Base-by-base conservation (phyloP, 208 protist genomes). In the Acanthamoeba sp. region DNA sequence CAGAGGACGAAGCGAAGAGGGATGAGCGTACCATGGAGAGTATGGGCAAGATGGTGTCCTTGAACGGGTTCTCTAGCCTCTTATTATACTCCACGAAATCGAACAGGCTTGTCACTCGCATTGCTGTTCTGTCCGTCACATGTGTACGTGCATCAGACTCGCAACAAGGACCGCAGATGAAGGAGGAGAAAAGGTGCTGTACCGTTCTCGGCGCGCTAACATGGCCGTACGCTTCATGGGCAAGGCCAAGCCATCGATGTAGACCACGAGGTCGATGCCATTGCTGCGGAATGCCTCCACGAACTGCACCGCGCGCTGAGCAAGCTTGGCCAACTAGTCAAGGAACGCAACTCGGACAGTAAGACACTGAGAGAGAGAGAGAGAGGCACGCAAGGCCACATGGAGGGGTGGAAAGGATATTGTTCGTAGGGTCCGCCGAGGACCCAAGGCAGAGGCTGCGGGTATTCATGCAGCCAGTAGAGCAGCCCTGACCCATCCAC, bases 381-480 rank as follows among this genome's bases (percentile, higher is more conserved):
- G 1, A 34, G 10, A 34, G 20, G 29, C 38, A 82, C 38, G 10
- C 20, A 38, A 27, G 29, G n/a, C 12, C 64, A 73, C 64, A 38
- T 73, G n/a, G n/a, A 73, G 64, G 52, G 52, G 20, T 1, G n/a
- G 62, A 71, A 82, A 82, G 71, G 71, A 50, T 82, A 82, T 82
- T 48, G 34, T 82, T 82, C 36, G 22, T 82, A 82, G 34, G 20
- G 71, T 9, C 71, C 38, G 22, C 71, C 71, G 4, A 82, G 71
- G 40, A 50, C n/a, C n/a, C 32, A 82, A 14, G 20, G 4, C 71
- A 82, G 38, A 16, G 36, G 18, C 20, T 82, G 38, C 34, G 71
- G 71, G 24, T 48, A 82, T 12, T 82, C 38, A 16, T 48, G 32
- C 32, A 82, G 38, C 71, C 71, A 82, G 32, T 82, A 82, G 27